These are phyloP conservation scores for Solanum chaucha DNA, from an alignment of 257 asterid genomes.

Conservation along the genomic window DNA sequence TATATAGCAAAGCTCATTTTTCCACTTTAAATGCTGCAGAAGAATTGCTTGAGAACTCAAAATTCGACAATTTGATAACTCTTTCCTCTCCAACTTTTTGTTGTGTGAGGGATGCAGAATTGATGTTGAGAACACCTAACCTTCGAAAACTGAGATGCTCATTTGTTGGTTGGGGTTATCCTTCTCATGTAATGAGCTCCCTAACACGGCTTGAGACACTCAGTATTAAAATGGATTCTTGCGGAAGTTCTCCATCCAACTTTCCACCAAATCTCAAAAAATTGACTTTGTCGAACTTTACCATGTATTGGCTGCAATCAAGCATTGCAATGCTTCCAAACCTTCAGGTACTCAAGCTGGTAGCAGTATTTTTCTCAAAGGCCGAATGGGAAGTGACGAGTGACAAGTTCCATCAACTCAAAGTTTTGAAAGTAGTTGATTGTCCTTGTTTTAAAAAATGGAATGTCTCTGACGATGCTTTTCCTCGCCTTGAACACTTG, in stretches of 20 bases:
- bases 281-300: neutral
- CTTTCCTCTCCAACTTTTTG: neutral
- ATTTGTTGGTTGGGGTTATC: neutral
- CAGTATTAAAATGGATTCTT: neutral
- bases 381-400: neutral
- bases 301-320: neutral
- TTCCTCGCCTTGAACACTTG: neutral
- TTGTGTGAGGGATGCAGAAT: neutral
- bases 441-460: neutral
- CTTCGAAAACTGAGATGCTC: neutral
- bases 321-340: neutral
- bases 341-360: conserved; percentile 3
- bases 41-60: neutral
- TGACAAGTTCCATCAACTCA: neutral
- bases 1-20: neutral
- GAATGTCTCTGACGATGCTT: neutral
- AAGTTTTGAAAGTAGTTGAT: neutral
- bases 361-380: neutral
- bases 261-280: conserved; percentile 5
- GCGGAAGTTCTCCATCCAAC: neutral
- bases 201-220: conserved; percentile 1
- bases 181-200: neutral
- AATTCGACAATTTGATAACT: neutral
- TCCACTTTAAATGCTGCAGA: neutral
- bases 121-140: neutral